Base-by-base conservation (phyloP, 371 early-diverging fungal species). In the Aphelidium insulamus region DNA sequence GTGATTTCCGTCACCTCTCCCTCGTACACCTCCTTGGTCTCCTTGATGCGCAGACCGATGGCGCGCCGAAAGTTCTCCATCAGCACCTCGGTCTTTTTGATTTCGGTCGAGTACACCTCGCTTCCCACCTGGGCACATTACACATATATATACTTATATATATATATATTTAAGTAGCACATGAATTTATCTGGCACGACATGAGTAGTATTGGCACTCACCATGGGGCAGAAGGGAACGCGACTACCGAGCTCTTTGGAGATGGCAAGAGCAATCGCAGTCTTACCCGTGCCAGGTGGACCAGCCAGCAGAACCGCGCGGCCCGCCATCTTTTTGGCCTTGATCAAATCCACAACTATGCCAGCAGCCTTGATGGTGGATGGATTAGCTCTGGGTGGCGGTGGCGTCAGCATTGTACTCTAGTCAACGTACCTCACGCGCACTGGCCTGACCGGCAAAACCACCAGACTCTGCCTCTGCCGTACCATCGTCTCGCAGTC, bases 1-100 rank as follows among this genome's bases (percentile, higher is more conserved):
- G 82, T 77, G 25, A 97, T 53, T 45, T 98, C 92, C 2, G 88
- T 90, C 28, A 99, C 94, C 57, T 99, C 98, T 37, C 99, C 99
- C 57, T 98, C 98, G 47, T 95, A 92, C 2, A 98, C 92, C 55
- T 91, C 88, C 52, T 91, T 88, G 32, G 80, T 79, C 49, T 99
- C 99, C 58, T 94, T 92, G 52, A 97, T 85, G 20, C 87, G 69
- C 31, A 99, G 57, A 4, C 77, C 92, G 44, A 97, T 91, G 14
- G 95, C 82, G 34, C 92, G 63, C 34, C 98, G 68, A 50, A 97
- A 90, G 63, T 88, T 92, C 45, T 97, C 95, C 87, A 88, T 94
- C 31, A 98, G 59, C 9, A 88, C 84, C 50, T 95, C 99, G 4
- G 95, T 91, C 62, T 97, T 97, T 52, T 94, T 95, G 39, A 95